Evolutionary conservation across 352 stramenopile species (phyloP).

Genomic region (Elongisporangium undulatum): DNA sequence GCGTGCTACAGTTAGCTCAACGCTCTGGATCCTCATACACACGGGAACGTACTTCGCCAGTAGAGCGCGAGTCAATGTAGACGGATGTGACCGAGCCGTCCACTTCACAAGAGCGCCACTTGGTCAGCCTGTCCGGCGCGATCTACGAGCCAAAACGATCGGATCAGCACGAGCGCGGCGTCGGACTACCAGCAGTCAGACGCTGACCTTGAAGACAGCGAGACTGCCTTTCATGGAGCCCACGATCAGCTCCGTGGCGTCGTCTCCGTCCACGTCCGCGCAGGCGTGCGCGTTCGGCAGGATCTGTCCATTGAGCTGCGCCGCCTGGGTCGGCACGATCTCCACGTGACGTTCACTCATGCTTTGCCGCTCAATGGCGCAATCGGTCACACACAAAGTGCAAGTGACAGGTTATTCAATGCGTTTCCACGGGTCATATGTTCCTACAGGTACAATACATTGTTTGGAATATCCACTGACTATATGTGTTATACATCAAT

Average conservation of each 20-base stretch:
- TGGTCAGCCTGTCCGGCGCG: constrained; percentile 37
- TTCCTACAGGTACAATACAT: constrained; percentile 7
- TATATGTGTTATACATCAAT: not conserved
- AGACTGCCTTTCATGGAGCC: constrained; percentile 57
- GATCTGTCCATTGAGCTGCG: constrained; percentile 62
- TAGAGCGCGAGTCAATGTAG: constrained; percentile 36
- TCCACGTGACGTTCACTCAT: constrained; percentile 37
- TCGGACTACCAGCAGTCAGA: not conserved
- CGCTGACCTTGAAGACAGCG: constrained; percentile 62
- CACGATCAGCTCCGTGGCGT: constrained; percentile 57
- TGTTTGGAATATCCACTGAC: not conserved
- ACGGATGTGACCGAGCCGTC: constrained; percentile 74
- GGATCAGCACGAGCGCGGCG: not conserved
- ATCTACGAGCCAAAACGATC: constrained; percentile 23
- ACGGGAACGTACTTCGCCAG: constrained; percentile 29
- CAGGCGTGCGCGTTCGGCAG: constrained; percentile 63
- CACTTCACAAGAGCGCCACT: constrained; percentile 52
- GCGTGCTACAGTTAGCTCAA: constrained; percentile 1
- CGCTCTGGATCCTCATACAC: not conserved
- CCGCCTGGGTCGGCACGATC: constrained; percentile 51
- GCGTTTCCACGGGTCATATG: constrained; percentile 11
- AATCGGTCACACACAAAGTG: not conserved
- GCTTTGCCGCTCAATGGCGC: not conserved
- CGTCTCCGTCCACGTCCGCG: constrained; percentile 65
- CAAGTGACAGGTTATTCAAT: constrained; percentile 2